These are phyloP conservation scores for Pichia sp. DNA, from an alignment of 1,139 yeast genomes.

Conservation along the genomic window DNA sequence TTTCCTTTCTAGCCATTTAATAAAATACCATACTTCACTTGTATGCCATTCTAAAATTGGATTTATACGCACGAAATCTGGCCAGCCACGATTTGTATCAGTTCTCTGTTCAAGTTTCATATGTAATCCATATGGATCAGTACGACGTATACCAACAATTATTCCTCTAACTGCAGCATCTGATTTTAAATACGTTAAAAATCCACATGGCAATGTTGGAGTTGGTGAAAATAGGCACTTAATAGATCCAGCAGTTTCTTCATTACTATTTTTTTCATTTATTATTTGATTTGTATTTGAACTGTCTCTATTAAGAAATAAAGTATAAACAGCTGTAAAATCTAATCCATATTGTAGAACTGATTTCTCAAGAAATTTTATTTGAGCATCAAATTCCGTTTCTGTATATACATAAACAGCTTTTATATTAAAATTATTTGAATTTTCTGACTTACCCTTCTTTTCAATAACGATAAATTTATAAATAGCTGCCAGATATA, in stretches of 20 bases:
- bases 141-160: slow-evolving; percentile 72
- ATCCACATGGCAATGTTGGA: slow-evolving; percentile 58
- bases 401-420: slow-evolving; percentile 69
- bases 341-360: slow-evolving; percentile 40
- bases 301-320: background rate
- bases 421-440: slow-evolving; percentile 30
- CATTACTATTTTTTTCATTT: background rate
- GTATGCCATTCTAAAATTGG: slow-evolving; percentile 82
- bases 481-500: slow-evolving; percentile 56
- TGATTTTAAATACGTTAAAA: slow-evolving; percentile 46
- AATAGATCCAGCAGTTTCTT: background rate
- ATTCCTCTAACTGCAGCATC: slow-evolving; percentile 53
- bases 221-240: slow-evolving; percentile 25
- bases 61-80: slow-evolving; percentile 68
- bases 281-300: slow-evolving; percentile 1
- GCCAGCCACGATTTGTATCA: slow-evolving; percentile 88
- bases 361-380: slow-evolving; percentile 41
- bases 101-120: slow-evolving; percentile 57
- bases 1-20: slow-evolving; percentile 30
- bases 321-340: slow-evolving; percentile 26
- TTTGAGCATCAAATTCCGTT: slow-evolving; percentile 58
- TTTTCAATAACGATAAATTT: slow-evolving; percentile 20
- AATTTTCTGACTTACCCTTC: slow-evolving; percentile 28
- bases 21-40: slow-evolving; percentile 68
- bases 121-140: slow-evolving; percentile 67